phyloP scores from a whole-genome alignment of 2,329 filamentous ascomycete species.

The Geoglossum cookeanum region DNA sequence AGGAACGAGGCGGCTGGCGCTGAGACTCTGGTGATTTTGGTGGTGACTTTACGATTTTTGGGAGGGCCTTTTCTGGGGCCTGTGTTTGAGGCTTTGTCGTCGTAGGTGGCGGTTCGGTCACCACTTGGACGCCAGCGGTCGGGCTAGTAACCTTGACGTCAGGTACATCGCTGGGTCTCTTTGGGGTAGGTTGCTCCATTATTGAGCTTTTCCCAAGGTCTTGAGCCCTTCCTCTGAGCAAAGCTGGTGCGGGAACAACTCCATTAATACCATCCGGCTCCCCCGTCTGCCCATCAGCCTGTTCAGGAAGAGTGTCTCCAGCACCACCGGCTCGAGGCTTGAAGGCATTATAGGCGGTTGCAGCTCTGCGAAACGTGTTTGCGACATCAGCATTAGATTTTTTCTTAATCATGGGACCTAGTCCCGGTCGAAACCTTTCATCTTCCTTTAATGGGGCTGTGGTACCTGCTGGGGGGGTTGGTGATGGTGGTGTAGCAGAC shows the following conservation, averaged over 20 bases:
- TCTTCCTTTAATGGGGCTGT: constrained; percentile 23
- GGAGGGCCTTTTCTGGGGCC: constrained; percentile 16
- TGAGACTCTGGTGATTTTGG: constrained; percentile 27
- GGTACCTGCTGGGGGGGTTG: background rate
- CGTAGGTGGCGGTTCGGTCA: constrained; percentile 11
- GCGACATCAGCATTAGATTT: constrained; percentile 55
- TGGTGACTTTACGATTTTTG: constrained; percentile 6
- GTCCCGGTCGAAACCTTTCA: constrained; percentile 46
- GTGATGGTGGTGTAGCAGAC: background rate
- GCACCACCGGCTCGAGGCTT: constrained; percentile 78
- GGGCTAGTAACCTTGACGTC: constrained; percentile 37
- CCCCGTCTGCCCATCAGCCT: constrained; percentile 28
- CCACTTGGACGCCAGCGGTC: constrained; percentile 20
- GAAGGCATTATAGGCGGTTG: constrained; percentile 52
- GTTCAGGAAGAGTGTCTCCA: constrained; percentile 32
- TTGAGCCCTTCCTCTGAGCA: constrained; percentile 22
- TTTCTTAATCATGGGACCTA: constrained; percentile 81
- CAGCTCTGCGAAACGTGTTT: constrained; percentile 61
- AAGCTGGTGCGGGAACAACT: constrained; percentile 61
- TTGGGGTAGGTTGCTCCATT: constrained; percentile 7
- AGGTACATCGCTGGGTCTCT: constrained; percentile 25
- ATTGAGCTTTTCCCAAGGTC: constrained; percentile 20
- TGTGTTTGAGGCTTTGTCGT: constrained; percentile 17
- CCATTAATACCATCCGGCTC: constrained; percentile 79
- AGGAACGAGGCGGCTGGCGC: constrained; percentile 42